Percentiles rank a stretch among this genome's conserved stretches.
Evolutionary conservation across 495 filamentous ascomycete genomes (phyloP).

Genomic region (Durotheca rogersii): DNA sequence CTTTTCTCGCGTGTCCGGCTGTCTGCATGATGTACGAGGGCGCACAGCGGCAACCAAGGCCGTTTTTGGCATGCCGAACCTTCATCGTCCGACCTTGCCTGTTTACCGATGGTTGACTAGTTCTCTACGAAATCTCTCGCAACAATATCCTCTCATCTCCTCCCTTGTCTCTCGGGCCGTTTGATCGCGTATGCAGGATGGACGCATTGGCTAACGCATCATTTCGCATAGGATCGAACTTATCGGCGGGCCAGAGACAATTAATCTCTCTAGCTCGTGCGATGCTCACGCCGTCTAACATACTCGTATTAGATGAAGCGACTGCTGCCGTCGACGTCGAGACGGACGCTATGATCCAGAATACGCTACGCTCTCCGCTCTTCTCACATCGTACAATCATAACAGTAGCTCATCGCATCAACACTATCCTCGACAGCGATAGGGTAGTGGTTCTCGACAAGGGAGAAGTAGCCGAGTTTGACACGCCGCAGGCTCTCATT

Average conservation of each 20-base stretch:
- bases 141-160: too few relatives aligned
- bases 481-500: conserved; percentile 46
- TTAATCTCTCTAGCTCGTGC: conserved; percentile 91
- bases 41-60: conserved; percentile 17
- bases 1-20: conserved; percentile 21
- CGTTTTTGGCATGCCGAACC: conserved; percentile 23
- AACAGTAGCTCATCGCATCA: conserved; percentile 96
- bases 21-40: conserved; percentile 24
- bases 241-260: conserved; percentile 88
- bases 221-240: conserved; percentile 58
- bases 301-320: conserved; percentile 95
- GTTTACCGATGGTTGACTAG: conserved; percentile 2
- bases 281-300: conserved; percentile 91
- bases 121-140: too few relatives aligned
- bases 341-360: conserved; percentile 82
- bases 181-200: not conserved
- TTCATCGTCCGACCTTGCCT: conserved; percentile 6
- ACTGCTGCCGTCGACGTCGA: conserved; percentile 96
- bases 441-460: conserved; percentile 76
- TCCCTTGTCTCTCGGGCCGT: too few relatives aligned
- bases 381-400: conserved; percentile 94
- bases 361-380: conserved; percentile 59
- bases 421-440: conserved; percentile 93
- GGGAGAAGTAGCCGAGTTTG: conserved; percentile 53
- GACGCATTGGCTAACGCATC: conserved; percentile 38